Evolutionary conservation across 2,329 filamentous ascomycete species (phyloP).

Genomic region (Pseudogymnoascus sp.): DNA sequence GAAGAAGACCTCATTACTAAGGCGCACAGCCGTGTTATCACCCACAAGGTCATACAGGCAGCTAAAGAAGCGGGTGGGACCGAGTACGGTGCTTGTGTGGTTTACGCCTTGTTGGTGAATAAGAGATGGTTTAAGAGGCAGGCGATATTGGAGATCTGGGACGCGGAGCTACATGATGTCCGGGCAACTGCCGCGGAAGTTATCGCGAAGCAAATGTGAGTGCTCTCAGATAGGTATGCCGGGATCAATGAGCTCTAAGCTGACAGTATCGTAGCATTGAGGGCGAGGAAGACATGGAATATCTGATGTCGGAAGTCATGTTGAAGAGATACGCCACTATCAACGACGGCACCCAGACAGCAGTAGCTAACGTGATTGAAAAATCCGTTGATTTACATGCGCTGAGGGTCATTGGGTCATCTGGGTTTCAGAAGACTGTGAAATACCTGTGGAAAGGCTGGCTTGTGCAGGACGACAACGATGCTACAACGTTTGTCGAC

Average conservation of each 20-base stretch:
- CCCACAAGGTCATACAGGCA: slow-evolving; percentile 66
- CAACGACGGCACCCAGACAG: slow-evolving; percentile 60
- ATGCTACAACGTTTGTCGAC: slow-evolving; percentile 81
- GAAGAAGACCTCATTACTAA: slow-evolving; percentile 65
- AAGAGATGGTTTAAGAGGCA: slow-evolving; percentile 72
- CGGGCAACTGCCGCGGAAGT: slow-evolving; percentile 81
- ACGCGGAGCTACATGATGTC: slow-evolving; percentile 73
- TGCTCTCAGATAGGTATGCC: slow-evolving; percentile 7
- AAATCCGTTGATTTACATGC: slow-evolving; percentile 90
- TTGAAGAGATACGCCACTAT: slow-evolving; percentile 84
- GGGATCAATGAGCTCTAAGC: background rate
- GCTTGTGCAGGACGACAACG: slow-evolving; percentile 91
- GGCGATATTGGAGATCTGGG: slow-evolving; percentile 77
- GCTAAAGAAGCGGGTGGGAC: slow-evolving; percentile 73
- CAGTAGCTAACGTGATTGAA: slow-evolving; percentile 81
- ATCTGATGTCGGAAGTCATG: slow-evolving; percentile 71
- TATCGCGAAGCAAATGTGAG: slow-evolving; percentile 70
- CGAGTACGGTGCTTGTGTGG: slow-evolving; percentile 70
- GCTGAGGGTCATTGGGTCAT: slow-evolving; percentile 77
- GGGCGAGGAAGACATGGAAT: slow-evolving; percentile 66
- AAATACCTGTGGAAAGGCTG: slow-evolving; percentile 89
- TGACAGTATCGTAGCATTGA: slow-evolving; percentile 57
- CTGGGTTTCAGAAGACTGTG: slow-evolving; percentile 94
- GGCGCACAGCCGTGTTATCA: slow-evolving; percentile 81
- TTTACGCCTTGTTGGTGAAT: slow-evolving; percentile 28